phyloP scores from a whole-genome alignment of 257 asterid genomes.

The Thymus mandschuricus region DNA sequence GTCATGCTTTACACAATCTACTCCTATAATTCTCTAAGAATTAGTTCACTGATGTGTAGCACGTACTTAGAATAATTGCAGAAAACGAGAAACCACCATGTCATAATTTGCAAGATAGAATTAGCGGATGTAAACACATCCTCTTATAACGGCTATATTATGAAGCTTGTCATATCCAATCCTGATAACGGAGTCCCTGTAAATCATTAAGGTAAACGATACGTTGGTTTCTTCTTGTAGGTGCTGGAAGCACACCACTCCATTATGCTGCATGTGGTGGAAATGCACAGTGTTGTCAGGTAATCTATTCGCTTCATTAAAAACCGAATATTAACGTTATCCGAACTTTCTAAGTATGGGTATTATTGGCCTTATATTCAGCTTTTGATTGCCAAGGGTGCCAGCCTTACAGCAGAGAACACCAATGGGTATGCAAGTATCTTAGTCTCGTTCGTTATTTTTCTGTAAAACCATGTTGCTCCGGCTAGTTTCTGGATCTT shows the following conservation, averaged over 20 bases:
- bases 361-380: slow-evolving; percentile 37
- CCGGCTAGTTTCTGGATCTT: neutral
- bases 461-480: neutral
- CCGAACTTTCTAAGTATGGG: slow-evolving; percentile 2
- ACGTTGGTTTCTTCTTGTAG: slow-evolving; percentile 36
- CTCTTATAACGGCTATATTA: neutral
- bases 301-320: slow-evolving; percentile 35
- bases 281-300: slow-evolving; percentile 87
- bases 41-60: neutral
- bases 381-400: slow-evolving; percentile 79
- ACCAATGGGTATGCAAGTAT: slow-evolving; percentile 63
- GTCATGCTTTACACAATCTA: neutral
- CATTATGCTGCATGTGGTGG: slow-evolving; percentile 98
- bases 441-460: slow-evolving; percentile 6
- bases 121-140: neutral
- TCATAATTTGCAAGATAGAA: slow-evolving; percentile 10
- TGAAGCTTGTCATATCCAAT: neutral
- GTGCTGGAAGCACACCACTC: slow-evolving; percentile 91
- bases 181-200: neutral
- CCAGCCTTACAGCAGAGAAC: slow-evolving; percentile 67
- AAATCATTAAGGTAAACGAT: neutral
- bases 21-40: neutral
- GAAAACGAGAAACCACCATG: neutral
- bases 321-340: slow-evolving; percentile 3
- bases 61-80: neutral